These are phyloP conservation scores for Vicia villosa DNA, from an alignment of 306 rosid species.

Conservation along the genomic window DNA sequence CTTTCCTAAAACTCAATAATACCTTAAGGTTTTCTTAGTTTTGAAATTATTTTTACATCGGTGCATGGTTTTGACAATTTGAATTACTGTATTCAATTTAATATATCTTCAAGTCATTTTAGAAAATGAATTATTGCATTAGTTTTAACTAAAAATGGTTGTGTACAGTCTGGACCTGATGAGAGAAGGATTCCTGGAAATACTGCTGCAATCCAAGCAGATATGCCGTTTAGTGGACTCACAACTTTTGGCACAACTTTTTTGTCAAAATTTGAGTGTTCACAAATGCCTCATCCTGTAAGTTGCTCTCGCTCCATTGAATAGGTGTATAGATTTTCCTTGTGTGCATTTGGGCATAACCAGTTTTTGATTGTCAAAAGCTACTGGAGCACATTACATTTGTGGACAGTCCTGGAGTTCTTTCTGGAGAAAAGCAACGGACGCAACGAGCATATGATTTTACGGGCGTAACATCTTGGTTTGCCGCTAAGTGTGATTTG, in stretches of 20 bases:
- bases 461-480: conserved; percentile 92
- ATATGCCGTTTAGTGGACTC: conserved; percentile 94
- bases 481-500: conserved; percentile 92
- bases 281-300: conserved; percentile 93
- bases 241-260: conserved; percentile 86
- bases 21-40: conserved; percentile 24
- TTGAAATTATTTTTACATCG: neutral
- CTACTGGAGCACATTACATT: conserved; percentile 84
- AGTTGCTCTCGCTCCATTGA: conserved; percentile 42
- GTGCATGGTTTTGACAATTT: conserved; percentile 14
- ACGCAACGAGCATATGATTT: conserved; percentile 87
- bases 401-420: conserved; percentile 94
- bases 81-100: neutral
- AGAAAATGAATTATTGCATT: conserved; percentile 25
- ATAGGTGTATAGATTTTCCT: conserved; percentile 5
- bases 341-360: conserved; percentile 20
- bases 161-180: conserved; percentile 81
- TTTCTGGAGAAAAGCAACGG: conserved; percentile 95
- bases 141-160: conserved; percentile 31
- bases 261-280: conserved; percentile 88
- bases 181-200: conserved; percentile 95
- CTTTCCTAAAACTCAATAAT: conserved; percentile 2
- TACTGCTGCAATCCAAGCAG: conserved; percentile 90
- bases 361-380: conserved; percentile 39
- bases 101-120: conserved; percentile 26